Evolutionary conservation across 1,284 basidiomycete genomes (phyloP).

Genomic region (Trichosporon inkin): DNA sequence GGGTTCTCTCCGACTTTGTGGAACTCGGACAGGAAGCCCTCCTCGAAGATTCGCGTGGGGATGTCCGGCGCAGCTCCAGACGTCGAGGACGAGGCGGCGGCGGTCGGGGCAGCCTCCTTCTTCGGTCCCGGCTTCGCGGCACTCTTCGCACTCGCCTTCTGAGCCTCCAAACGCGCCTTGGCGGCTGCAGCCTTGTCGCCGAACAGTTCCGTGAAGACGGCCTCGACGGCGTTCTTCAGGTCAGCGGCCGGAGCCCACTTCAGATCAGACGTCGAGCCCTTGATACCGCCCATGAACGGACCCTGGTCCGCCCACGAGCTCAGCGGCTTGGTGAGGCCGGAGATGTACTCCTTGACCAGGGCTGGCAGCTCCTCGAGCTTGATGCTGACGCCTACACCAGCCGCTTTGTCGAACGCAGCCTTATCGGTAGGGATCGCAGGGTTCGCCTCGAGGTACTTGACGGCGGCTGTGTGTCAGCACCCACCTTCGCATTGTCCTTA

Average conservation of each 20-base stretch:
- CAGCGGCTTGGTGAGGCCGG: slow-evolving; percentile 53
- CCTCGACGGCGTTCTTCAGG: slow-evolving; percentile 81
- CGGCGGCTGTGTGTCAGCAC: slow-evolving; percentile 58
- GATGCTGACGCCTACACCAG: slow-evolving; percentile 84
- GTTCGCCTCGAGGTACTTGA: slow-evolving; percentile 68
- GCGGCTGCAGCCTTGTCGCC: slow-evolving; percentile 67
- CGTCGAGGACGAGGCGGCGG: slow-evolving; percentile 38
- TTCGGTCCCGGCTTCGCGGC: slow-evolving; percentile 55
- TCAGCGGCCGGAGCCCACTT: slow-evolving; percentile 85
- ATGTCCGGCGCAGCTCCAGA: slow-evolving; percentile 36
- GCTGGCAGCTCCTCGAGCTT: slow-evolving; percentile 64
- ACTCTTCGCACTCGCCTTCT: slow-evolving; percentile 51
- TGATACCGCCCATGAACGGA: slow-evolving; percentile 66
- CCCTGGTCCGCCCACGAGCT: slow-evolving; percentile 73
- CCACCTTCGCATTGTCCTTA: neutral
- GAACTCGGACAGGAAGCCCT: slow-evolving; percentile 89
- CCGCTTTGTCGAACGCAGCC: slow-evolving; percentile 70
- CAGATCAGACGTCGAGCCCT: slow-evolving; percentile 60
- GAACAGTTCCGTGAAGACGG: slow-evolving; percentile 67
- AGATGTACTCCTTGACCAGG: slow-evolving; percentile 62
- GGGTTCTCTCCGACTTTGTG: slow-evolving; percentile 94
- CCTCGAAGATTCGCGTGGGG: slow-evolving; percentile 70
- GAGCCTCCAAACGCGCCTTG: slow-evolving; percentile 63
- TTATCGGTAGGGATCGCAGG: slow-evolving; percentile 61
- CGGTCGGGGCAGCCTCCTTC: neutral